These are phyloP conservation scores for Candida easanensis DNA, from an alignment of 805 yeast genomes.

Conservation along the genomic window DNA sequence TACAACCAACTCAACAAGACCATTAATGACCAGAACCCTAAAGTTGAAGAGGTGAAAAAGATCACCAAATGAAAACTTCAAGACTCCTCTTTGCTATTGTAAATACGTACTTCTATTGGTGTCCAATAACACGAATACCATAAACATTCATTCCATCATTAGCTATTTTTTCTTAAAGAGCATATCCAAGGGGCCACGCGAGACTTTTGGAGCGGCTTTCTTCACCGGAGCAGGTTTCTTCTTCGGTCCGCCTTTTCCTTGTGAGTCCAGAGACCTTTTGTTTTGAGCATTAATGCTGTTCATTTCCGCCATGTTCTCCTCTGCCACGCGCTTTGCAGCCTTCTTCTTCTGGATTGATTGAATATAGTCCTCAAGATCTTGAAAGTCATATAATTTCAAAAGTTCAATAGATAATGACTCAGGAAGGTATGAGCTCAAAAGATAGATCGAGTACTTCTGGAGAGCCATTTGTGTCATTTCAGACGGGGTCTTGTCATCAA, in stretches of 20 bases:
- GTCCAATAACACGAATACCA: no score
- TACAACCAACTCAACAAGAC: slow-evolving; percentile 48
- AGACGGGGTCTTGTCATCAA: slow-evolving; percentile 32
- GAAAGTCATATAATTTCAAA: slow-evolving; percentile 32
- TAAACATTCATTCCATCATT: background rate
- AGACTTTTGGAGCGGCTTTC: slow-evolving; percentile 46
- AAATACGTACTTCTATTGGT: no score
- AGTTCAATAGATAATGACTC: slow-evolving; percentile 20
- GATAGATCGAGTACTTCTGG: slow-evolving; percentile 41
- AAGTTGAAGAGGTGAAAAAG: slow-evolving; percentile 10
- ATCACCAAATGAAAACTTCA: slow-evolving; percentile 1
- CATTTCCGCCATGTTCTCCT: slow-evolving; percentile 30
- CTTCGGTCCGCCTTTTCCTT: slow-evolving; percentile 26
- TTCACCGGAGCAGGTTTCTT: slow-evolving; percentile 28
- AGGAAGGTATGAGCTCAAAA: slow-evolving; percentile 45
- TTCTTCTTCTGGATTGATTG: slow-evolving; percentile 18
- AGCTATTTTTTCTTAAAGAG: slow-evolving; percentile 46
- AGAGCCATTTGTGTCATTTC: slow-evolving; percentile 36
- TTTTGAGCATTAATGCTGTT: slow-evolving; percentile 22
- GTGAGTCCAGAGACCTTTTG: slow-evolving; percentile 12
- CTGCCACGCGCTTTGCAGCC: slow-evolving; percentile 29
- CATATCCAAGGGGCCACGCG: slow-evolving; percentile 68
- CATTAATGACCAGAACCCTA: slow-evolving; percentile 2
- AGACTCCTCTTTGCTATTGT: no score
- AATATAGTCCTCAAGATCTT: slow-evolving; percentile 29